Evolutionary conservation across 305 asterid species (phyloP).

Genomic region (Fraxinus xanthoxyloides): DNA sequence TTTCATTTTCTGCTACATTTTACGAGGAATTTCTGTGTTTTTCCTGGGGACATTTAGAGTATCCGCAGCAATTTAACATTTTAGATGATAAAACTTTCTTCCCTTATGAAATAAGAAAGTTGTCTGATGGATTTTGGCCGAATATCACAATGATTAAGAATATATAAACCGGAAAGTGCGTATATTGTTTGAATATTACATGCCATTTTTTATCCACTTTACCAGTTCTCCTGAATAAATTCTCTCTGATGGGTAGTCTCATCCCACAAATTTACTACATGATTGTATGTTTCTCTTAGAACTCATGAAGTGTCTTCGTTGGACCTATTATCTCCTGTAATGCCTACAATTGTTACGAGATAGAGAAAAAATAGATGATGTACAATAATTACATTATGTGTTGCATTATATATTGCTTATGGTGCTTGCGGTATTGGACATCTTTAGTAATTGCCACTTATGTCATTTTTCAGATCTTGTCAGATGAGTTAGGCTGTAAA

Average conservation of each 20-base stretch:
- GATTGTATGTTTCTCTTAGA: neutral
- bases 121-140: neutral
- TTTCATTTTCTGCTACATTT: neutral
- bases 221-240: neutral
- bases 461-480: slow-evolving; percentile 63
- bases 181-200: neutral
- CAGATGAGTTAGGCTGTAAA: slow-evolving; percentile 83
- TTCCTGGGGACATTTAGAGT: neutral
- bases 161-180: slow-evolving; percentile 2
- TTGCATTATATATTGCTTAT: neutral
- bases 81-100: neutral
- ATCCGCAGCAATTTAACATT: slow-evolving; percentile 1
- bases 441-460: slow-evolving; percentile 6
- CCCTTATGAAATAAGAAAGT: slow-evolving; percentile 7
- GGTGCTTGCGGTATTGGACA: slow-evolving; percentile 1
- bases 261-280: neutral
- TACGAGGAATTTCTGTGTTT: neutral
- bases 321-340: neutral
- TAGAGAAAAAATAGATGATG: neutral
- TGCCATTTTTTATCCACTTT: slow-evolving; percentile 3
- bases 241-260: slow-evolving; percentile 15
- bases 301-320: neutral
- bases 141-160: neutral
- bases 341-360: neutral
- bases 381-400: neutral